Conservation (phyloP, 2,329 filamentous ascomycete genomes). For the Exophiala alcalophila region DNA sequence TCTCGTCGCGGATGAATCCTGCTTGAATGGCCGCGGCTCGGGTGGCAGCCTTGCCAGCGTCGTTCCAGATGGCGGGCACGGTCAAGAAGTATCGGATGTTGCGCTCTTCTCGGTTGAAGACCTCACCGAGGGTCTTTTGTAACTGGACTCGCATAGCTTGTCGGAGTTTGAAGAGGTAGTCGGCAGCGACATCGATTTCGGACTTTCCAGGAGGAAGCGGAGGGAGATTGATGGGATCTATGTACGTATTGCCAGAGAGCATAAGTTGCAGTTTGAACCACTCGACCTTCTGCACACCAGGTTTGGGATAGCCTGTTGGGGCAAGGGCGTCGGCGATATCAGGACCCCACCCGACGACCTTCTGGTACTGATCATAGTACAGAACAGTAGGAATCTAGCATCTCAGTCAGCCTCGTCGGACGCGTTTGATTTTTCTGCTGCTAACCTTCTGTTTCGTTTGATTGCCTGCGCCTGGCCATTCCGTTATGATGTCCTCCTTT, state of each 20-base stretch:
- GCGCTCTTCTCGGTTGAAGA: constrained; percentile 95
- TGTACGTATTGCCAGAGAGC: constrained; percentile 98
- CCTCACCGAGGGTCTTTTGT: constrained; percentile 93
- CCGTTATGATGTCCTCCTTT: constrained; percentile 97
- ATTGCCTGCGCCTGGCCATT: constrained; percentile 96
- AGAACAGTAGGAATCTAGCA: constrained; percentile 95
- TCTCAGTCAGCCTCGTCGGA: constrained; percentile 2
- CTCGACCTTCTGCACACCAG: constrained; percentile 96
- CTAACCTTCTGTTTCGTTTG: constrained; percentile 96
- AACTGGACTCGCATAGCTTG: constrained; percentile 95
- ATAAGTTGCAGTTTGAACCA: constrained; percentile 99
- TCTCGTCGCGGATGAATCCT: constrained; percentile 93
- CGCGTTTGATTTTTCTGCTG: neutral
- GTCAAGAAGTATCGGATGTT: constrained; percentile 98
- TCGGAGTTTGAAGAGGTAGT: constrained; percentile 96
- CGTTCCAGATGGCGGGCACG: constrained; percentile 99
- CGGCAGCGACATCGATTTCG: constrained; percentile 97
- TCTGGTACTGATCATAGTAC: constrained; percentile 99
- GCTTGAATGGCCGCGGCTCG: constrained; percentile 94
- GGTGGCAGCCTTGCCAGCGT: constrained; percentile 95
- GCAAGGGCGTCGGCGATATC: constrained; percentile 96
- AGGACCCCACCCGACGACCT: constrained; percentile 98
- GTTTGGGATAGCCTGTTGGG: constrained; percentile 95
- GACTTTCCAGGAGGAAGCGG: constrained; percentile 96
- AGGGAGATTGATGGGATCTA: constrained; percentile 97